These are phyloP conservation scores for Penicillium alfredii DNA, from an alignment of 495 filamentous ascomycete species.

Conservation along the genomic window DNA sequence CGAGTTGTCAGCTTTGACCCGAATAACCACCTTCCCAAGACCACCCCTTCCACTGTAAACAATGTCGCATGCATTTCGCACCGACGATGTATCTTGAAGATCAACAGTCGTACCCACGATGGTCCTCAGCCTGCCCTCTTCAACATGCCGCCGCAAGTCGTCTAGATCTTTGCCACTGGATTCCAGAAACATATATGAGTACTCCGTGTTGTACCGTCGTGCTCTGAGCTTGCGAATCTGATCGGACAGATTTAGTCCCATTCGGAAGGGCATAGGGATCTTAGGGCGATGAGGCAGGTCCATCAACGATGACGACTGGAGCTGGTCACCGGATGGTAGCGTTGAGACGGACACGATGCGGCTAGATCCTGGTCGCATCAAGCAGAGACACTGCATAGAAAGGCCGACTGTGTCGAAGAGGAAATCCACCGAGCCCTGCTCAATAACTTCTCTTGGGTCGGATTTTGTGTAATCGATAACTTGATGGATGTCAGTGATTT, in stretches of 20 bases:
- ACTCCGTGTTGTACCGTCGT: conserved; percentile 33
- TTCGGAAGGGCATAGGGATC: conserved; percentile 27
- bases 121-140: conserved; percentile 39
- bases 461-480: conserved; percentile 46
- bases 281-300: conserved; percentile 24
- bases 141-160: conserved; percentile 34
- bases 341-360: conserved; percentile 12
- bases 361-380: conserved; percentile 11
- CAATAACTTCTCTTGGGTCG: conserved; percentile 34
- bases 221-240: conserved; percentile 24
- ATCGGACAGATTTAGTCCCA: conserved; percentile 31
- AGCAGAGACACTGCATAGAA: conserved; percentile 25
- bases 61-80: conserved; percentile 40
- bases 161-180: conserved; percentile 36
- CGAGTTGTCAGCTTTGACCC: conserved; percentile 19
- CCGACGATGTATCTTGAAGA: conserved; percentile 39
- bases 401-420: conserved; percentile 44
- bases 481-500: conserved; percentile 14
- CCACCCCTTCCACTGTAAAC: conserved; percentile 49
- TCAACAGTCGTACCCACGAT: conserved; percentile 38
- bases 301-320: conserved; percentile 23
- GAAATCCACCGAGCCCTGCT: conserved; percentile 43
- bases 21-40: conserved; percentile 50
- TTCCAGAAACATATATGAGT: conserved; percentile 35
- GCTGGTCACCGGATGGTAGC: conserved; percentile 13